A percentile compares a stretch with the other conserved stretches of the same genome.
phyloP scores from a whole-genome alignment of 2,329 filamentous ascomycete genomes.

The Dissoconium aciculare region DNA sequence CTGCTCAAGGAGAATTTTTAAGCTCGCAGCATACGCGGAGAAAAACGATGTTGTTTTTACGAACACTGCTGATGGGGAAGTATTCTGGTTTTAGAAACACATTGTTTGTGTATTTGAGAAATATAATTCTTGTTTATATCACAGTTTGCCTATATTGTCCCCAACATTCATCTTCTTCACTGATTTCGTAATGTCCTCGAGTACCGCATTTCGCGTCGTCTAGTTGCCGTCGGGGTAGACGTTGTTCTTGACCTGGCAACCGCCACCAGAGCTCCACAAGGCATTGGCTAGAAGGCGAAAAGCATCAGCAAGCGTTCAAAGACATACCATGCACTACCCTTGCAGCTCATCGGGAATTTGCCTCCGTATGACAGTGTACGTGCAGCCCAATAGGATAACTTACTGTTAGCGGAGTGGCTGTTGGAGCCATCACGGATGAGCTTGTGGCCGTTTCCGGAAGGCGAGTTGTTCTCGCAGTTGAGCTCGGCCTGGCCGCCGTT shows the following conservation, averaged over 20 bases:
- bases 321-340: no score
- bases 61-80: not conserved
- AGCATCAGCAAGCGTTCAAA: not conserved
- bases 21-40: no score
- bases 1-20: no score
- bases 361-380: not conserved
- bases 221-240: not conserved
- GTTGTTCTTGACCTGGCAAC: not conserved
- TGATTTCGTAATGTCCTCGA: not conserved
- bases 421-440: constrained; percentile 1
- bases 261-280: not conserved
- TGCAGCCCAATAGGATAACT: not conserved
- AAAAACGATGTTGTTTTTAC: constrained; percentile 19
- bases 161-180: not conserved
- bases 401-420: not conserved
- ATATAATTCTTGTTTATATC: not conserved
- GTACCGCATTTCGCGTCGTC: not conserved
- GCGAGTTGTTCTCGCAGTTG: constrained; percentile 2
- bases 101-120: not conserved
- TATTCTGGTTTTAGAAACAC: not conserved
- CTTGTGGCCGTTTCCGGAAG: not conserved
- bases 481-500: constrained; percentile 1
- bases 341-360: no score
- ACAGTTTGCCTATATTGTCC: no score
- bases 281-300: not conserved